Conservation (phyloP, 2,329 filamentous ascomycete genomes). For the Fusarium sarcochroum region DNA sequence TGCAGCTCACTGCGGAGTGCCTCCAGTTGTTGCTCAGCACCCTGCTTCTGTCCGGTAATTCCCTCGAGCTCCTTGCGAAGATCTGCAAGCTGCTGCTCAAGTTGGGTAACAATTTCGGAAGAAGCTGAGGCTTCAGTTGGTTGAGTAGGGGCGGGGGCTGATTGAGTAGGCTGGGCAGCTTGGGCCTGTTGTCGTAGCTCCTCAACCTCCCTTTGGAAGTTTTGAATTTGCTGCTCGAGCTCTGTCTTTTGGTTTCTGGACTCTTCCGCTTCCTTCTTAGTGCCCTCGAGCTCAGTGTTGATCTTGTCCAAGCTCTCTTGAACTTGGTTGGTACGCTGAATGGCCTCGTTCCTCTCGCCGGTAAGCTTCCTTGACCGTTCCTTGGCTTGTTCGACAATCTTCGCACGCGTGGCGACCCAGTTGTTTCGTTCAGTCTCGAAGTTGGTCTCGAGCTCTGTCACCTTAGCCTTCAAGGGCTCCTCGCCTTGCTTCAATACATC, state of each 20-base stretch:
- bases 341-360: conserved; percentile 66
- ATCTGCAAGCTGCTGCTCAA: conserved; percentile 65
- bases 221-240: conserved; percentile 60
- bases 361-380: conserved; percentile 69
- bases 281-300: conserved; percentile 68
- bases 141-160: conserved; percentile 51
- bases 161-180: conserved; percentile 53
- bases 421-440: conserved; percentile 68
- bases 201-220: conserved; percentile 60
- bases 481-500: conserved; percentile 67
- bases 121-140: conserved; percentile 57
- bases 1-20: conserved; percentile 71
- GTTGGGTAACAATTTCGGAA: conserved; percentile 61
- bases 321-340: conserved; percentile 66
- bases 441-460: conserved; percentile 65
- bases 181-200: conserved; percentile 55
- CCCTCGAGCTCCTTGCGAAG: conserved; percentile 74
- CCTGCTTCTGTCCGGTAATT: conserved; percentile 76
- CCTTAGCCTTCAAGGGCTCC: conserved; percentile 66
- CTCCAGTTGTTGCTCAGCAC: conserved; percentile 74
- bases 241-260: conserved; percentile 52
- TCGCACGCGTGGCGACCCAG: conserved; percentile 67
- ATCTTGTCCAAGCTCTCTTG: conserved; percentile 64
- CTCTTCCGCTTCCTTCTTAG: conserved; percentile 56
- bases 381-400: conserved; percentile 74